Evolutionary conservation across 164 flowering plant species (phyloP), one percentile per base, ranked within the genome.

Genomic region (Vitis cinerea): DNA sequence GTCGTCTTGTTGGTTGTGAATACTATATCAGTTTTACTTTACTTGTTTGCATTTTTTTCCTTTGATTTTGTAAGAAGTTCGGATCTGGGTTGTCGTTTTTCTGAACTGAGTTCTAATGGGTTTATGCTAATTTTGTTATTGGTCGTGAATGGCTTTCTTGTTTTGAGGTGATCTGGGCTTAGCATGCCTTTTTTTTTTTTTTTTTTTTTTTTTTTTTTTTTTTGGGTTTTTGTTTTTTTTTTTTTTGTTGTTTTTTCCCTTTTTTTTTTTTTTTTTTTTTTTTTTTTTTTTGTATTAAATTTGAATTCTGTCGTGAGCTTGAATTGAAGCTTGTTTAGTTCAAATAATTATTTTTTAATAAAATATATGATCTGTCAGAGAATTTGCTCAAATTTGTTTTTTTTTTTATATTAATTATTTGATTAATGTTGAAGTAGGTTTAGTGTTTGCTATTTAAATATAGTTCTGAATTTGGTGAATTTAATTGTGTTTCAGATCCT

Each of bases 281-380:
- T 1, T 1, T 23, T 23, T 27, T 3, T 71, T 57, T 65, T 1
- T n/a, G 57, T 37, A 56, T 37, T 23, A 10, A 30, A 53, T 19
- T 70, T 56, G 61, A 19, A 12, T 60, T 61, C n/a, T 61, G 49
- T 16, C 13, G 8, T 61, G 53, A 19, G 15, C 61, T 47, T 64
- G 55, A 66, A 4, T 49, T 60, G 60, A 66, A 47, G 17, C 53
- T 67, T 23, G 53, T 44, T 27, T 6, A 49, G 55, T 47, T 51
- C 14, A 6, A 11, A 69, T 2, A 30, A 12, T 14, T 30, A 52
- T 52, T 51, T 52, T 51, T 17, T 8, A 16, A 9, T 27, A 69
- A 12, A 50, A 50, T 17, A 11, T 12, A 29, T 19, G 27, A 23
- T 23, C 27, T 61, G 50, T 23, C 27, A 7, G 53, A 53, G 14